A percentile compares a stretch with the other conserved stretches of the same genome.
These are phyloP conservation scores for Gossypium longicalyx DNA, from an alignment of 345 rosid genomes.

Conservation along the genomic window DNA sequence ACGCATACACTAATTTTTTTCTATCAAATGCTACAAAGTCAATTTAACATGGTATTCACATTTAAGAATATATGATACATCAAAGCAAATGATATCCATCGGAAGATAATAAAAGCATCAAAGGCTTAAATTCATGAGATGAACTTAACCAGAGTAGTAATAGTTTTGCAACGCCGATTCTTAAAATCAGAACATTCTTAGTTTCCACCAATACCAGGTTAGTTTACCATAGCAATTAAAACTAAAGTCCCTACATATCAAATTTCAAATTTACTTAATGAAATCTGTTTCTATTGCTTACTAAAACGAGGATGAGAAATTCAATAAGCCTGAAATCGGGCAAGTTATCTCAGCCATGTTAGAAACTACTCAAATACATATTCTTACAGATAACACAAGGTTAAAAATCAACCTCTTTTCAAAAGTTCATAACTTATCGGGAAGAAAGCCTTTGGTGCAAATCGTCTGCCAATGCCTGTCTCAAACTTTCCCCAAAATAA, in stretches of 20 bases:
- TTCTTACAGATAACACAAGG: conserved; percentile 16
- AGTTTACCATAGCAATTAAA: conserved; percentile 14
- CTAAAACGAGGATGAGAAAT: not conserved
- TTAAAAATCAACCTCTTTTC: conserved; percentile 1
- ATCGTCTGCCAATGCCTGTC: conserved; percentile 94
- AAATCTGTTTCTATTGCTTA: conserved; percentile 18
- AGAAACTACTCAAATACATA: conserved; percentile 18
- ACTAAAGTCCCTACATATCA: not conserved
- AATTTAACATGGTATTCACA: not conserved
- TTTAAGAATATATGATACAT: not conserved
- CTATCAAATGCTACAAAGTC: not conserved
- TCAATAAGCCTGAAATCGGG: not conserved
- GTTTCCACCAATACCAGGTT: conserved; percentile 12
- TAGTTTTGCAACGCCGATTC: not conserved
- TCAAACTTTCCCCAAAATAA: conserved; percentile 74
- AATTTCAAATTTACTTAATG: conserved; percentile 12
- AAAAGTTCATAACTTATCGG: conserved; percentile 33
- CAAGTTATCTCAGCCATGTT: conserved; percentile 17
- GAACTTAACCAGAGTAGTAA: not conserved
- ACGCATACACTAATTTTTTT: not conserved
- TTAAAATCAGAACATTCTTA: not conserved
- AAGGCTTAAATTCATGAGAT: not conserved
- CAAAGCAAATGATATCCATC: not conserved
- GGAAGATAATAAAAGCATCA: not conserved
- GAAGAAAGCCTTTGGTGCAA: conserved; percentile 89